Conservation (phyloP, 371 early-diverging fungal genomes). For the Mucor lusitanicus region DNA sequence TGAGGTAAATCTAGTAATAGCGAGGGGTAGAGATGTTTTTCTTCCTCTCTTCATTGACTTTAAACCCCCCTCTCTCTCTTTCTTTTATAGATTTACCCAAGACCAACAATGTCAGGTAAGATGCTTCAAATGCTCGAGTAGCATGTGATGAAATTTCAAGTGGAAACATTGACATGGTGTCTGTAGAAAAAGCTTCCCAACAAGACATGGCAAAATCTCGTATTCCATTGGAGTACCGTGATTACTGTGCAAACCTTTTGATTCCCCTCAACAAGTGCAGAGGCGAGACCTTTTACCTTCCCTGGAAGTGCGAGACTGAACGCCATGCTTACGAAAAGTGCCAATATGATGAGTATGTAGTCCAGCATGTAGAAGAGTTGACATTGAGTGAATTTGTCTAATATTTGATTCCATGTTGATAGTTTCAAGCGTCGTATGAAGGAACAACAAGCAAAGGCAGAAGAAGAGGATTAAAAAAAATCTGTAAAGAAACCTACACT, state of each 20-base stretch:
- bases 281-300: slow-evolving; percentile 80
- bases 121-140: not conserved
- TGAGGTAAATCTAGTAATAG: not conserved
- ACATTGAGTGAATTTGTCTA: not conserved
- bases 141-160: not conserved
- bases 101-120: not conserved
- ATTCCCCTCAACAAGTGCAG: slow-evolving; percentile 93
- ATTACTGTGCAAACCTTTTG: slow-evolving; percentile 91
- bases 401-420: not conserved
- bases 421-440: slow-evolving; percentile 38
- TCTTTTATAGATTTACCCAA: not conserved
- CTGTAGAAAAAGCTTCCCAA: slow-evolving; percentile 77
- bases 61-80: slow-evolving; percentile 4
- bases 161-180: not conserved
- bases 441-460: slow-evolving; percentile 31
- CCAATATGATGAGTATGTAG: slow-evolving; percentile 92
- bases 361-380: not conserved
- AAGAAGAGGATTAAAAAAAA: slow-evolving; percentile 22
- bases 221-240: slow-evolving; percentile 88
- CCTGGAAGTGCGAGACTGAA: slow-evolving; percentile 93
- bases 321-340: slow-evolving; percentile 91
- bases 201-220: slow-evolving; percentile 83
- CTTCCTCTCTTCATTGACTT: not conserved
- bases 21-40: slow-evolving; percentile 1
- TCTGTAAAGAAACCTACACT: not conserved